These are phyloP conservation scores for Xylaria polymorpha DNA, from an alignment of 2,329 filamentous ascomycete species.

Conservation along the genomic window DNA sequence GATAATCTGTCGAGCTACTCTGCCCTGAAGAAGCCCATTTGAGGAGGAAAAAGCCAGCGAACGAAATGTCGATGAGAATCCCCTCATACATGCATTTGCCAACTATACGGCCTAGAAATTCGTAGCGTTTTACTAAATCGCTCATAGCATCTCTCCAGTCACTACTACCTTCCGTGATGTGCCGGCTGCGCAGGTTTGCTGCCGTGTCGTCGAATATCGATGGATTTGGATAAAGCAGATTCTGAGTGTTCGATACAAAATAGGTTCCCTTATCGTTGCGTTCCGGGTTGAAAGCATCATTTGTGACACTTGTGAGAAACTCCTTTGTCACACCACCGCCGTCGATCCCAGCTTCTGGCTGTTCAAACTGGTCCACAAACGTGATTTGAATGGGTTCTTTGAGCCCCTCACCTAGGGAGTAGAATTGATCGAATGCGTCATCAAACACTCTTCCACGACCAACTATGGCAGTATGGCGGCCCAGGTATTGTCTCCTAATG, in stretches of 20 bases:
- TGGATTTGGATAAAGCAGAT: slow-evolving; percentile 90
- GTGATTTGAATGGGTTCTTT: slow-evolving; percentile 98
- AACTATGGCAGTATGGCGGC: slow-evolving; percentile 81
- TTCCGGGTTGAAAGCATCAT: slow-evolving; percentile 75
- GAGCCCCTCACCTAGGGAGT: slow-evolving; percentile 79
- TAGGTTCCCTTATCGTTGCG: slow-evolving; percentile 65
- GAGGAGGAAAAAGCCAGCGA: slow-evolving; percentile 94
- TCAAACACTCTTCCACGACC: slow-evolving; percentile 82
- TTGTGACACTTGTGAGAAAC: slow-evolving; percentile 89
- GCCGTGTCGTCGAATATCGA: slow-evolving; percentile 76
- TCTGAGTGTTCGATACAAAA: slow-evolving; percentile 87
- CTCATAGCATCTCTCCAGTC: slow-evolving; percentile 68
- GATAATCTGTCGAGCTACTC: slow-evolving; percentile 71
- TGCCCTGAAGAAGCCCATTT: slow-evolving; percentile 87
- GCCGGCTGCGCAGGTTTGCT: slow-evolving; percentile 64
- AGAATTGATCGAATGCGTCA: slow-evolving; percentile 88
- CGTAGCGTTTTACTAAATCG: slow-evolving; percentile 78
- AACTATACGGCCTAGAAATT: slow-evolving; percentile 91
- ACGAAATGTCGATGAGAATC: slow-evolving; percentile 91
- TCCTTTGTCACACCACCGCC: slow-evolving; percentile 98
- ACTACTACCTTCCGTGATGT: slow-evolving; percentile 63
- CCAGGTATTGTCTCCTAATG: slow-evolving; percentile 55
- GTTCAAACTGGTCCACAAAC: slow-evolving; percentile 91
- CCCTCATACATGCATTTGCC: slow-evolving; percentile 98
- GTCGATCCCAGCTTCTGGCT: slow-evolving; percentile 91